phyloP scores from a whole-genome alignment of 768 basidiomycete species.

The Pleurotus citrinopileatus region DNA sequence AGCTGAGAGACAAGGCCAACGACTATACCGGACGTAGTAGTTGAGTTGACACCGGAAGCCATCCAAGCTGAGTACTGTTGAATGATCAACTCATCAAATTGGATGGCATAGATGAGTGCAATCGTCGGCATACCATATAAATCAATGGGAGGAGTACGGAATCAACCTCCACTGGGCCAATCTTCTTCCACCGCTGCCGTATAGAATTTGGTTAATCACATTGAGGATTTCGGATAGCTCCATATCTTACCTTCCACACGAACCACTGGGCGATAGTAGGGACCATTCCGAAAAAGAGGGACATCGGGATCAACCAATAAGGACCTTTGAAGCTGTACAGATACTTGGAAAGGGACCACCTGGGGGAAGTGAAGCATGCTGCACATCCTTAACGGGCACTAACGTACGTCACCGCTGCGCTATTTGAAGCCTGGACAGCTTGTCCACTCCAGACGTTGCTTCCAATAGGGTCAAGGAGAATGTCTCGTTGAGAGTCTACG shows the following conservation, averaged over 20 bases:
- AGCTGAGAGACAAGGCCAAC: conserved; percentile 57
- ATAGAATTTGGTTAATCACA: conserved; percentile 1
- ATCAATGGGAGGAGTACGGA: conserved; percentile 54
- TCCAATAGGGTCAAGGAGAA: conserved; percentile 48
- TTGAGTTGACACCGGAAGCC: conserved; percentile 52
- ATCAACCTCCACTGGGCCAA: conserved; percentile 47
- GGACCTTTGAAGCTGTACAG: conserved; percentile 52
- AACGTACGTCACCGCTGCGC: conserved; percentile 46
- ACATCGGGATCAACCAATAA: conserved; percentile 55
- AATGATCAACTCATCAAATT: neutral
- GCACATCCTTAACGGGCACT: conserved; percentile 11
- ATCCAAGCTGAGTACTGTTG: conserved; percentile 38
- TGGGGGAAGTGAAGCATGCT: conserved; percentile 40
- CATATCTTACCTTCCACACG: conserved; percentile 39
- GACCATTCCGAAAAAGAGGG: conserved; percentile 49
- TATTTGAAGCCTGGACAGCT: conserved; percentile 48
- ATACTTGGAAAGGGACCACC: conserved; percentile 59
- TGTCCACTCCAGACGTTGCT: conserved; percentile 65
- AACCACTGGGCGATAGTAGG: conserved; percentile 53
- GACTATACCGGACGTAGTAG: conserved; percentile 41
- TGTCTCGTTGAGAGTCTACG: conserved; percentile 50
- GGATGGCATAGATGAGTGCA: neutral
- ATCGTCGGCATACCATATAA: conserved; percentile 35
- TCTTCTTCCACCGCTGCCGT: conserved; percentile 48
- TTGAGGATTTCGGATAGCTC: neutral